These are phyloP conservation scores for Trichosporon sp. DNA, from an alignment of 1,284 basidiomycete species.

Conservation along the genomic window DNA sequence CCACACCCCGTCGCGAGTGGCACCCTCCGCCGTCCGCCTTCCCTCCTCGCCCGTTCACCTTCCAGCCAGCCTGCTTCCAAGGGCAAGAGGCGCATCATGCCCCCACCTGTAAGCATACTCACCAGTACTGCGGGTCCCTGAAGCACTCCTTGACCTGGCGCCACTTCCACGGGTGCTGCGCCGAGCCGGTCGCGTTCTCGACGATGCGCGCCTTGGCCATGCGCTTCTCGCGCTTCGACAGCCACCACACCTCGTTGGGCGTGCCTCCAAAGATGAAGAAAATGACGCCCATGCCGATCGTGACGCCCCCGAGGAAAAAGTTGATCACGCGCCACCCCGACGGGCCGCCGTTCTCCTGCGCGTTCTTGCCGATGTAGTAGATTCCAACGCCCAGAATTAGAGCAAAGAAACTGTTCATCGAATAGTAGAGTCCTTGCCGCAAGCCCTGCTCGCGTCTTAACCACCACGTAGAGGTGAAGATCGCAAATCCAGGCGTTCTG, in stretches of 20 bases:
- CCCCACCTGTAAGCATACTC: neutral
- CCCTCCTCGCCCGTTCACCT: too few relatives aligned
- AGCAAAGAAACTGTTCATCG: constrained; percentile 25
- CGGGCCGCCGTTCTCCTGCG: constrained; percentile 20
- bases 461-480: constrained; percentile 35
- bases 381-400: constrained; percentile 19
- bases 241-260: constrained; percentile 32
- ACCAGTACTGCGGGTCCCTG: constrained; percentile 30
- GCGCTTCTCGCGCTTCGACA: constrained; percentile 26
- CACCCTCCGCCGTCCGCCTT: neutral
- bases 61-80: too few relatives aligned
- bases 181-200: constrained; percentile 1
- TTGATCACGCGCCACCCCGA: constrained; percentile 35
- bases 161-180: constrained; percentile 31
- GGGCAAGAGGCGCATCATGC: too few relatives aligned
- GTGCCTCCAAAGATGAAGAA: constrained; percentile 25
- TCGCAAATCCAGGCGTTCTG: constrained; percentile 22
- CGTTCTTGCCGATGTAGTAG: constrained; percentile 29
- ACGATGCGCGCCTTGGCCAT: constrained; percentile 29
- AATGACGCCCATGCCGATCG: constrained; percentile 17
- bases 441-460: constrained; percentile 27
- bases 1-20: neutral
- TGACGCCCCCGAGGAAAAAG: constrained; percentile 33
- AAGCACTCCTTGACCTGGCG: constrained; percentile 30
- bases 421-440: constrained; percentile 25